A percentile compares a stretch with the other conserved stretches of the same genome.
Conservation (phyloP, 2,329 filamentous ascomycete species). For the Curvularia lunata region DNA sequence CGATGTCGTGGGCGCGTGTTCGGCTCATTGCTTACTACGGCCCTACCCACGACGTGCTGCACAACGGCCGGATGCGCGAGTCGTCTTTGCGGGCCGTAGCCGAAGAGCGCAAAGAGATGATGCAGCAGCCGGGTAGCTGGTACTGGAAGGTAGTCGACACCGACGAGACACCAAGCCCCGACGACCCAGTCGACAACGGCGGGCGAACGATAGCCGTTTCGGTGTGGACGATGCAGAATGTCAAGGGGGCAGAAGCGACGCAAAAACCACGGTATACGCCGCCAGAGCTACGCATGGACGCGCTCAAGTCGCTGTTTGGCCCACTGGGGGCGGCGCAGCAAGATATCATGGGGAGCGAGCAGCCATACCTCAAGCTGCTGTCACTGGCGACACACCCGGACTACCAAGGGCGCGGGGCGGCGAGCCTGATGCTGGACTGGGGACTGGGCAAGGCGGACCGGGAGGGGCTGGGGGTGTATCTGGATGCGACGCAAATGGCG, state of each 20-base stretch:
- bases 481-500: constrained; percentile 50
- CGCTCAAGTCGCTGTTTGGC: constrained; percentile 32
- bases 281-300: constrained; percentile 60
- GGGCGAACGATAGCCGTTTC: constrained; percentile 39
- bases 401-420: constrained; percentile 51
- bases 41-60: constrained; percentile 39
- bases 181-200: constrained; percentile 32
- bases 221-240: constrained; percentile 36
- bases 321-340: constrained; percentile 32
- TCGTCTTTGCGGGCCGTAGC: constrained; percentile 34
- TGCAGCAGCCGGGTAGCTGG: constrained; percentile 33
- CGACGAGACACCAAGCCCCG: constrained; percentile 27
- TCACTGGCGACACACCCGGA: constrained; percentile 47
- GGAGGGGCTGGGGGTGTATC: constrained; percentile 46
- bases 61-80: constrained; percentile 33
- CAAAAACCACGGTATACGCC: constrained; percentile 73
- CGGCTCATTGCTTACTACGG: constrained; percentile 38
- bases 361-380: constrained; percentile 39
- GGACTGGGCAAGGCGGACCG: constrained; percentile 51
- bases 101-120: constrained; percentile 29
- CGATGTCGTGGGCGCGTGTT: constrained; percentile 39
- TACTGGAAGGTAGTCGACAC: constrained; percentile 45
- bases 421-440: constrained; percentile 47
- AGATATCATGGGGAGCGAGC: constrained; percentile 34
- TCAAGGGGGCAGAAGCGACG: constrained; percentile 2